Base-by-base conservation (phyloP, 306 rosid species). In the Fragaria vesca region DNA sequence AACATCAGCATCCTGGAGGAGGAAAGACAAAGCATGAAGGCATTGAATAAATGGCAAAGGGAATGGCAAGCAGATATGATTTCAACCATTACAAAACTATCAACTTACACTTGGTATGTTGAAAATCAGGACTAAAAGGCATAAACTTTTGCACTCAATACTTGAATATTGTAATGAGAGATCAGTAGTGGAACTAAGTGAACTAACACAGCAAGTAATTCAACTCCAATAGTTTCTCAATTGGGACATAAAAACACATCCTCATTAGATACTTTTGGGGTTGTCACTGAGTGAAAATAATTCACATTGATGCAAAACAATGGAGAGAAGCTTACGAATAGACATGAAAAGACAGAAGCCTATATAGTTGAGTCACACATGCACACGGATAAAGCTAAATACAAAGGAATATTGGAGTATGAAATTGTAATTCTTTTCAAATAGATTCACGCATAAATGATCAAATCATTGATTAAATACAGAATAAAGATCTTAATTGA, bases 1-100 rank as follows among this genome's bases (percentile, higher is more conserved):
- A 84, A 91, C 48, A 85, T 95, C 99, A 50, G 91, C 98, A 91
- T 95, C 99, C 98, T 95, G 90, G 55, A 84, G 80, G 68, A 75
- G 69, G 55, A 46, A 67, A 81, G 42, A 75, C 9, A 42, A 78
- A 26, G 55, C 51, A 63, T 3, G 12, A 61, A 28, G 54, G 32
- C 66, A 65, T 51, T 69, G 80, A 71, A 74, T 65, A 65, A 75
- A 58, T 58, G 62, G 77, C 21, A 50, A 46, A 61, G 70, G 60
- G 20, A 63, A 24, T 28, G n/a, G 18, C 73, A 66, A 66, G 57
- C 13, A 26, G 28, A 79, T 71, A 16, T 30, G 42, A n/a, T 54
- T 69, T 20, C 40, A 26, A 12, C 46, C 24, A 45, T 57, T 24
- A 30, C 20, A 69, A 69, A 71, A 79, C 12, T 13, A 80, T 18